Base-by-base conservation (phyloP, 2,329 filamentous ascomycete species). In the Aureobasidium melanogenum region DNA sequence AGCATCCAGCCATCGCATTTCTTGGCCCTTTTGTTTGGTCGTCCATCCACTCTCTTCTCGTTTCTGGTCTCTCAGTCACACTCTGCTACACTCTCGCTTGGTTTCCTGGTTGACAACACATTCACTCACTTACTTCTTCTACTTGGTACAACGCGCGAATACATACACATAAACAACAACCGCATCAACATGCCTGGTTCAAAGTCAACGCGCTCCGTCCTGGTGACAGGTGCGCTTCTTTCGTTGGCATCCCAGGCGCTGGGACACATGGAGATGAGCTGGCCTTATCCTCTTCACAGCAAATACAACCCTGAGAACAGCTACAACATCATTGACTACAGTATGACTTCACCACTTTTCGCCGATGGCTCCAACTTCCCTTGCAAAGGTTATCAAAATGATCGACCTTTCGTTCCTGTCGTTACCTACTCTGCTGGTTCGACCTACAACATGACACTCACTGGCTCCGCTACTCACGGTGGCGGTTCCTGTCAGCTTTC, bases 401-500 rank as follows among this genome's bases (percentile, higher is more conserved):
- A 82, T 63, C 70, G 69, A 17, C 68, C 75, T 1, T 83, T 84
- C 65, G 72, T 76, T 19, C 73, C 83, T 5, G 82, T 84, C 22
- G 83, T 82, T 38, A 83, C 79, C 26, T 92, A 87, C 72, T 70
- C 75, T 4, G 81, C 85, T 6, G 89, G 89, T 36, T 73, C 79
- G 61, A 73, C 76, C 30, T 85, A 89, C 74, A 82, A 82, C 66
- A 79, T 91, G 74, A 82, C 80, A 63, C 76, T 92, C 59, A 75
- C 74, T 62, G 88, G 88, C 38, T 81, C 80, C 55, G 76, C 74
- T 9, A 74, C 72, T 17, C 88, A 91, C 75, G 77, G 79, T 39
- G 88, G 89, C 41, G 89, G 89, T 43, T 89, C 85, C 10, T 92
- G 89, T 75, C 89, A 94, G 75, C 78, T 89, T 50, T 84, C 86